Conservation (phyloP, 176 grass and related monocot species). For the Rhynchospora tenuis region DNA sequence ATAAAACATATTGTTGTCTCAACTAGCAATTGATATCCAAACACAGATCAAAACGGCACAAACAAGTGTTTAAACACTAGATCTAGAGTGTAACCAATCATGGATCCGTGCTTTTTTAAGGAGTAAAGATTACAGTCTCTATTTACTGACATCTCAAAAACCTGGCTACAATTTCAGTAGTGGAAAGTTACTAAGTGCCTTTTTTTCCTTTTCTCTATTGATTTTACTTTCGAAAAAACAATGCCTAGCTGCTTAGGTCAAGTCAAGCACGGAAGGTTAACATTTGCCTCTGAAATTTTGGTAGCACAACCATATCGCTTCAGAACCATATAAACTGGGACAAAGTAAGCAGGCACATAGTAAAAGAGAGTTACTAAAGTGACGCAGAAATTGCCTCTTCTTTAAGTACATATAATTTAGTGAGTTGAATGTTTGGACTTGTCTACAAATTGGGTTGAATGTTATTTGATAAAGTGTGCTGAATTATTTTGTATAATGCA, state of each 20-base stretch:
- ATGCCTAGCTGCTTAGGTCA: background rate
- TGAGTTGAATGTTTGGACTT: background rate
- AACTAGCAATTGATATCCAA: too few relatives aligned
- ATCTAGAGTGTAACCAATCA: too few relatives aligned
- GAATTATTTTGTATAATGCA: background rate
- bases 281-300: background rate
- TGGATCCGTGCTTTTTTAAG: too few relatives aligned
- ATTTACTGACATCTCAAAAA: background rate
- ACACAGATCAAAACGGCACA: too few relatives aligned
- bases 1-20: too few relatives aligned
- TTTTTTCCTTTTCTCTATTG: background rate
- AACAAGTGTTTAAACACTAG: too few relatives aligned
- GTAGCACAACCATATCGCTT: background rate
- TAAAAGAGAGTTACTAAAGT: background rate
- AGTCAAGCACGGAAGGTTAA: background rate
- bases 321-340: conserved; percentile 8
- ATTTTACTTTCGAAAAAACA: background rate
- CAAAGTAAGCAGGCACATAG: background rate
- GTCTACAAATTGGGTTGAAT: background rate
- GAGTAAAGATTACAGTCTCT: background rate
- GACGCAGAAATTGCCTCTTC: background rate
- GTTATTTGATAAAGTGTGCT: background rate
- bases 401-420: conserved; percentile 3
- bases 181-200: background rate
- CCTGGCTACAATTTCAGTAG: background rate